Evolutionary conservation across 2,329 filamentous ascomycete species (phyloP).

Genomic region (Epichloe bromicola): DNA sequence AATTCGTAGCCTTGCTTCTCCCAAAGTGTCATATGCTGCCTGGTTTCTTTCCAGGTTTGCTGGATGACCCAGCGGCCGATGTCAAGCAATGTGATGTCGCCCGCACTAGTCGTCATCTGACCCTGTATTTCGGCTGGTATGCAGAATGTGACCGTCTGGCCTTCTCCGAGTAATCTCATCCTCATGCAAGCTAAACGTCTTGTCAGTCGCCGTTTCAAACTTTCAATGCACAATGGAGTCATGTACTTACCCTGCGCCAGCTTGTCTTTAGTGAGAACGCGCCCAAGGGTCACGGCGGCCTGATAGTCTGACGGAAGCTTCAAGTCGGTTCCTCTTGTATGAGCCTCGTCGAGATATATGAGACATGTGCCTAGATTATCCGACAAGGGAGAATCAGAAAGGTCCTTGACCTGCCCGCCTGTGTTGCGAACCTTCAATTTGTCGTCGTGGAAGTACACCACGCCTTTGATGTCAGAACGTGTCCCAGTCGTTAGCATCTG

Average conservation of each 20-base stretch:
- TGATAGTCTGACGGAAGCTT: constrained; percentile 41
- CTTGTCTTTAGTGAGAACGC: constrained; percentile 51
- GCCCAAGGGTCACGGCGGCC: constrained; percentile 54
- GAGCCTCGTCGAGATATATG: constrained; percentile 56
- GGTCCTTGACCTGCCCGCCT: background rate
- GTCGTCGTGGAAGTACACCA: constrained; percentile 42
- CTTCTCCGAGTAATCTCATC: too few relatives aligned
- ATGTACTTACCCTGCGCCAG: constrained; percentile 47
- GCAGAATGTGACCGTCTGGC: too few relatives aligned
- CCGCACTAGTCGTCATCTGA: too few relatives aligned
- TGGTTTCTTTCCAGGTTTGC: background rate
- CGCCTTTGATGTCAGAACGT: constrained; percentile 11
- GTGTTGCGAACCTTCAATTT: constrained; percentile 9
- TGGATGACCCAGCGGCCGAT: too few relatives aligned
- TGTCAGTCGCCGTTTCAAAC: background rate
- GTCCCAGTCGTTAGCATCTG: too few relatives aligned
- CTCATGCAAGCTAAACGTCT: too few relatives aligned
- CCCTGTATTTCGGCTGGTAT: too few relatives aligned
- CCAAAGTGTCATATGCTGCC: constrained; percentile 42
- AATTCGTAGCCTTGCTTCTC: constrained; percentile 43
- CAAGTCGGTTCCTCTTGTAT: constrained; percentile 57
- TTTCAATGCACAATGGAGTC: background rate
- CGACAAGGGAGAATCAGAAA: constrained; percentile 37
- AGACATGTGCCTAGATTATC: constrained; percentile 44
- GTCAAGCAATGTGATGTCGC: too few relatives aligned